Evolutionary conservation across 2,329 filamentous ascomycete species (phyloP), one percentile per base, ranked within the genome.

Genomic region (Plectosphaerella sp.): DNA sequence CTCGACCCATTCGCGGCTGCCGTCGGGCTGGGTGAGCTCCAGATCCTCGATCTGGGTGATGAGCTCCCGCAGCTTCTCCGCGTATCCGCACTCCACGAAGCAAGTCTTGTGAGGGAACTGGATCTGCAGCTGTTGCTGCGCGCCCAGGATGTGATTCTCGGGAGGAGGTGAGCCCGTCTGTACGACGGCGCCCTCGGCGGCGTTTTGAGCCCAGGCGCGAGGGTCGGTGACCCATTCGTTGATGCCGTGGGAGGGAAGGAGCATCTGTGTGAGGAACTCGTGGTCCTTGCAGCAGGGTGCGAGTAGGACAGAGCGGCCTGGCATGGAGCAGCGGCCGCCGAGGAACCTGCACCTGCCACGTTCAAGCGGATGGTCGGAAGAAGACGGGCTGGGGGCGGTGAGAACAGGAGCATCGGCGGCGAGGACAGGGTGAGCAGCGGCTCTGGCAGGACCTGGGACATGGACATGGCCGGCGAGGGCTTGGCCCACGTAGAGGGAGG

Each of bases 201-300:
- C 1, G 52, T 41, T n/a, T 12, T 57, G 45, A 5, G 63, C 45
- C 65, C 75, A 80, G 3, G 58, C 57, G 12, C 64, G 57, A 1
- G 72, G 64, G 5, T 76, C 64, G 0, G 62, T 61, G 1, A 69
- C 56, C 15, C 70, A 64, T 1, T 61, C 50, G 2, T 56, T 35
- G 37, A 79, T 62, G 1, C 76, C 76, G 42, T 82, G 79, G 1
- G 59, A 59, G 2, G 57, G 54, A 2, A 80, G 62, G 0, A 80
- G 60, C 20, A 66, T 61, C 1, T 72, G 66, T 0, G 67, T 67
- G 6, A 75, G 59, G 57, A 64, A 64, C 0, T 65, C 64, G 10
- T 66, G 65, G 3, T 60, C 52, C 12, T 72, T 60, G 15, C 79
- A 68, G 48, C 68, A 72, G 0, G 72, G 71, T 0, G 74, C 67